phyloP scores from a whole-genome alignment of 2,329 filamentous ascomycete species.

The Fusarium devonianum region DNA sequence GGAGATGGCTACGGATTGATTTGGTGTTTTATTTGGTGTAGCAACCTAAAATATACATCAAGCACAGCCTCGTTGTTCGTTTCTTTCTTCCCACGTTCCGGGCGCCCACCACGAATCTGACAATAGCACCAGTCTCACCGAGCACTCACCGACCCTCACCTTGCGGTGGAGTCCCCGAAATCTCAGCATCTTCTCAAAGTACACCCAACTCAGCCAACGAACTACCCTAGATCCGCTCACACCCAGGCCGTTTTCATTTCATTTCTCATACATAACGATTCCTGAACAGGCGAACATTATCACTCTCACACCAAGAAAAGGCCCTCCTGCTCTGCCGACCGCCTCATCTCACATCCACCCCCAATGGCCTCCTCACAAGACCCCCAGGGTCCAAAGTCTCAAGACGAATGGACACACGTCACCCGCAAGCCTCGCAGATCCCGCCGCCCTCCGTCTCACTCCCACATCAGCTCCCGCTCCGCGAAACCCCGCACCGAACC shows the following conservation, averaged over 20 bases:
- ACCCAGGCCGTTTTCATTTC: not conserved
- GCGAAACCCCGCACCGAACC: slow-evolving; percentile 18
- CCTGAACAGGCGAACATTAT: no score
- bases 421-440: slow-evolving; percentile 34
- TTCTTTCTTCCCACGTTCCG: no score
- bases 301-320: not conserved
- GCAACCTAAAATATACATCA: no score
- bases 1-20: no score
- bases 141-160: slow-evolving; percentile 32
- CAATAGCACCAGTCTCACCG: not conserved
- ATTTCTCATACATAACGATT: no score
- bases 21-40: no score
- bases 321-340: not conserved
- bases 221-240: slow-evolving; percentile 3
- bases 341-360: not conserved
- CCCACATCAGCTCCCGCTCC: slow-evolving; percentile 14
- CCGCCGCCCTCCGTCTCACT: slow-evolving; percentile 5
- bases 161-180: slow-evolving; percentile 27
- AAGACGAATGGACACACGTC: slow-evolving; percentile 40
- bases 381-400: no score
- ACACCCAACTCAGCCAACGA: slow-evolving; percentile 9
- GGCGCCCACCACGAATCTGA: no score
- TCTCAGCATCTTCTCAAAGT: slow-evolving; percentile 32
- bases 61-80: no score
- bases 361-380: no score